A percentile compares a stretch with the other conserved stretches of the same genome.
Conservation (phyloP, 2,329 filamentous ascomycete species). For the Claviceps africana region DNA sequence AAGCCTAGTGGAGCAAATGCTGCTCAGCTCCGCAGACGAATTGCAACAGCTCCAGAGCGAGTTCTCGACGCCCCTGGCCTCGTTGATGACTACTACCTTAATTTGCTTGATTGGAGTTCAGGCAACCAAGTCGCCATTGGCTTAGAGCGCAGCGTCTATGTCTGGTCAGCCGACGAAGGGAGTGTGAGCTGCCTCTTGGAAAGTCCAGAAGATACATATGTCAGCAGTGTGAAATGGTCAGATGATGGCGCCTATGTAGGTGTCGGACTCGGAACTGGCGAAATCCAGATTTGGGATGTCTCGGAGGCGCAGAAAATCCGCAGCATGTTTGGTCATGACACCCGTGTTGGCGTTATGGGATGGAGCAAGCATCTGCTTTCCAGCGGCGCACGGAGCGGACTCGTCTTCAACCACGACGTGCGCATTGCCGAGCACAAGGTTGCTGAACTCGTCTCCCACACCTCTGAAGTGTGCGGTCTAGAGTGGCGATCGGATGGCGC, state of each 20-base stretch:
- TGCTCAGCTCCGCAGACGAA: slow-evolving; percentile 79
- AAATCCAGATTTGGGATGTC: slow-evolving; percentile 99
- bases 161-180: slow-evolving; percentile 94
- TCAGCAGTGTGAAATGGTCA: slow-evolving; percentile 98
- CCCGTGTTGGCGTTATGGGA: slow-evolving; percentile 92
- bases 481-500: slow-evolving; percentile 96
- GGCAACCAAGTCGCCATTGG: slow-evolving; percentile 97
- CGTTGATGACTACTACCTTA: slow-evolving; percentile 97
- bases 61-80: slow-evolving; percentile 92
- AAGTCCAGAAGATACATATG: slow-evolving; percentile 78
- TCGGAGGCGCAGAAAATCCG: slow-evolving; percentile 89
- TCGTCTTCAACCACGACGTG: slow-evolving; percentile 97
- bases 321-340: slow-evolving; percentile 97
- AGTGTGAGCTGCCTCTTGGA: slow-evolving; percentile 81
- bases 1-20: slow-evolving; percentile 60
- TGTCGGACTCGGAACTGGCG: slow-evolving; percentile 84
- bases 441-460: slow-evolving; percentile 92
- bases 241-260: slow-evolving; percentile 92
- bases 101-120: slow-evolving; percentile 95
- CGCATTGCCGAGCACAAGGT: slow-evolving; percentile 96
- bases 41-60: slow-evolving; percentile 87
- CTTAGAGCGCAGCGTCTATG: slow-evolving; percentile 90
- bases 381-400: slow-evolving; percentile 82
- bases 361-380: slow-evolving; percentile 98
- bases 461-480: slow-evolving; percentile 91